Base-by-base conservation (phyloP, 306 rosid genomes). In the Boehmeria nivea region DNA sequence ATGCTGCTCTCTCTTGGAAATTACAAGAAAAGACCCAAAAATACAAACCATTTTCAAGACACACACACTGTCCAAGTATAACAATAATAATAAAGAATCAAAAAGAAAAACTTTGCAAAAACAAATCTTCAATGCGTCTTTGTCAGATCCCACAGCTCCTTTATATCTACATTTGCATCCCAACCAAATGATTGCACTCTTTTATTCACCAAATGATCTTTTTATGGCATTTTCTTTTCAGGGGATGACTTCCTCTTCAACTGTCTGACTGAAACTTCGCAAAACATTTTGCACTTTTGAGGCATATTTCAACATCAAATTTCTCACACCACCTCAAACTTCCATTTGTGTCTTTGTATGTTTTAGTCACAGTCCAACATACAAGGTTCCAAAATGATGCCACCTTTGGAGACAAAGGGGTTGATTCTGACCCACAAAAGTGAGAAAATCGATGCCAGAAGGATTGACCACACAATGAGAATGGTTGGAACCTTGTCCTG, bases 371-470 rank as follows among this genome's bases (percentile, higher is more conserved):
- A 89, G 64, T 89, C 76, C 83, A 89, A 65, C 27, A 93, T 93
- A 48, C 97, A 89, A 59, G 86, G 71, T 70, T 89, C 97, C 57
- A 89, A 56, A 15, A 86, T 83, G 40, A 81, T 64, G 58, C 78
- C 94, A 24, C 76, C 70, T 67, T 51, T 83, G 2, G 81, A 33
- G 63, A 83, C 68, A 55, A 89, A 89, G 10, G 97, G 97, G 75
- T 86, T 89, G 78, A 89, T 73, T 66, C 97, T 63, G 42, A 89
- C 97, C 97, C 95, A 89, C 8, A 89, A 73, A 24, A 89, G 89
- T 0, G 97, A 63, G 33, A 86, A 76, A 25, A 89, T 86, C 18
- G 97, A 89, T 15, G 95, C 80, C 1, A 86, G 73, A 64, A 89
- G 87, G 74, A 89, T 89, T 11, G 97, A 69, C 95, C 97, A 89